Evolutionary conservation across 2,329 filamentous ascomycete species (phyloP).

Genomic region (Fusarium sp.): DNA sequence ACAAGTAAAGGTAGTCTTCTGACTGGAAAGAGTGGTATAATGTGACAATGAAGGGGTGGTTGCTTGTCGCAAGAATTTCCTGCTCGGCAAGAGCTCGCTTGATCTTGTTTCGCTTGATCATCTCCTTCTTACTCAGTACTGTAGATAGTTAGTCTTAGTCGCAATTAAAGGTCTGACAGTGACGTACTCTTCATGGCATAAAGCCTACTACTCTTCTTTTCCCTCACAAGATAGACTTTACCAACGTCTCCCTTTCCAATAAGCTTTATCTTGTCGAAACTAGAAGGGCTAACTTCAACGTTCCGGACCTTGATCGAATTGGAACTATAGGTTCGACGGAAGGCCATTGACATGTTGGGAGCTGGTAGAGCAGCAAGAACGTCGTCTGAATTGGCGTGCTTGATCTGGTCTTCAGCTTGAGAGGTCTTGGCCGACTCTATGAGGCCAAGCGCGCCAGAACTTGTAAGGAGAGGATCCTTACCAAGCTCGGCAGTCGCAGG

Average conservation of each 20-base stretch:
- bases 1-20: conserved; percentile 98
- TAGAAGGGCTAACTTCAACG: conserved; percentile 93
- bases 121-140: conserved; percentile 99
- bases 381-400: conserved; percentile 60
- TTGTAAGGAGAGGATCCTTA: conserved; percentile 77
- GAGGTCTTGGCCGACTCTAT: conserved; percentile 49
- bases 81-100: conserved; percentile 97
- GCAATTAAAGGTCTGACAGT: not conserved
- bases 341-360: conserved; percentile 76
- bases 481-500: conserved; percentile 88
- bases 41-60: conserved; percentile 98
- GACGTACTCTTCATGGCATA: conserved; percentile 97
- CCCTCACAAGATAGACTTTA: conserved; percentile 96
- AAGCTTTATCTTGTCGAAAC: conserved; percentile 99
- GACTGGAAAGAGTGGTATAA: conserved; percentile 99
- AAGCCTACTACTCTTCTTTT: conserved; percentile 95
- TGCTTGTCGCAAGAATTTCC: conserved; percentile 97
- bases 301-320: conserved; percentile 99
- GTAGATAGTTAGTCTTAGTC: conserved; percentile 52
- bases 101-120: conserved; percentile 99
- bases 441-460: conserved; percentile 56
- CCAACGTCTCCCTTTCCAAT: conserved; percentile 99
- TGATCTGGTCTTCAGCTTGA: conserved; percentile 38
- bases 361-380: conserved; percentile 72
- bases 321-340: conserved; percentile 95